Percentiles rank a stretch among this genome's conserved stretches.
Evolutionary conservation across 441 rosid species (phyloP).

Genomic region (Macaranga tanarius): DNA sequence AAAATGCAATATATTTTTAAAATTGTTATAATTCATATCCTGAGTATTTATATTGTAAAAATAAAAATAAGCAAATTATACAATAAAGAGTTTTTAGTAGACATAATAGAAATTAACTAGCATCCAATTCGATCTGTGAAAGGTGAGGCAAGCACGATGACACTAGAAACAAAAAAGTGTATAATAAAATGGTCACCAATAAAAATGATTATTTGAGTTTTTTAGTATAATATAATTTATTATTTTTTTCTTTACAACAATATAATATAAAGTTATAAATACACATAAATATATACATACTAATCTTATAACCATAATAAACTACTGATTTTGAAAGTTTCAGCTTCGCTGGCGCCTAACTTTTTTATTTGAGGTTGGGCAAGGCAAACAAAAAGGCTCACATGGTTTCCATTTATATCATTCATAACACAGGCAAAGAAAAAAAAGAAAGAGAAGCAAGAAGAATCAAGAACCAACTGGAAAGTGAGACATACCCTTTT

Average conservation of each 20-base stretch:
- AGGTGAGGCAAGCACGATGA: slow-evolving; percentile 1
- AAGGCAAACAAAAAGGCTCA: slow-evolving; percentile 39
- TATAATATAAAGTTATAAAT: too few relatives aligned
- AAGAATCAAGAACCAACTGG: slow-evolving; percentile 38
- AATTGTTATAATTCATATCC: too few relatives aligned
- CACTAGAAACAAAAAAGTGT: not conserved
- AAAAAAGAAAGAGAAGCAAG: slow-evolving; percentile 37
- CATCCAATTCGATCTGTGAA: slow-evolving; percentile 11
- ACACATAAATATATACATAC: too few relatives aligned
- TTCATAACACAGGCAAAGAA: slow-evolving; percentile 24
- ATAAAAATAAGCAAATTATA: too few relatives aligned
- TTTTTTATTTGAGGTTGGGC: slow-evolving; percentile 43
- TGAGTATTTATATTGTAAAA: too few relatives aligned
- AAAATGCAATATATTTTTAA: too few relatives aligned
- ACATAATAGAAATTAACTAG: not conserved
- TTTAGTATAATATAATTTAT: too few relatives aligned
- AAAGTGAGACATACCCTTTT: slow-evolving; percentile 19
- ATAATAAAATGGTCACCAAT: slow-evolving; percentile 2
- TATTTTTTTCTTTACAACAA: not conserved
- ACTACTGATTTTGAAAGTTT: not conserved
- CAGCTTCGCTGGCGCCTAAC: slow-evolving; percentile 49
- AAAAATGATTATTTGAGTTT: not conserved
- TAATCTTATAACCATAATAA: too few relatives aligned
- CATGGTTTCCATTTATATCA: slow-evolving; percentile 40
- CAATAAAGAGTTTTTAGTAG: too few relatives aligned